Evolutionary conservation across 140 eudicot genomes (phyloP).

Genomic region (Anethum foeniculum): DNA sequence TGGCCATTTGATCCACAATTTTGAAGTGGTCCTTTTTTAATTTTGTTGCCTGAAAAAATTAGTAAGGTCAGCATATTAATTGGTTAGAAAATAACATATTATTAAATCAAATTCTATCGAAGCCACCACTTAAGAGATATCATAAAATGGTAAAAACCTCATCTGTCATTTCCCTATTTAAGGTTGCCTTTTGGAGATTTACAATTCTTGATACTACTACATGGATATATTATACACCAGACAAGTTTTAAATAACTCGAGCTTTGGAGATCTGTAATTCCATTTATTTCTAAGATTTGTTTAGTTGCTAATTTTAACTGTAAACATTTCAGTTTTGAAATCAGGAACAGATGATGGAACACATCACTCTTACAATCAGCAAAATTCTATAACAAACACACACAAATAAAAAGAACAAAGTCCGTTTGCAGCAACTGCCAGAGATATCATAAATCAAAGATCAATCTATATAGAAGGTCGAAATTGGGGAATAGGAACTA

Average conservation of each 20-base stretch:
- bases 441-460: background rate
- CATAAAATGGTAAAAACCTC: background rate
- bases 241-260: background rate
- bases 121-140: background rate
- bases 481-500: background rate
- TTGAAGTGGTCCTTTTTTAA: background rate
- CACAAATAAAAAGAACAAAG: background rate
- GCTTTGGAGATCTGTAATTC: background rate
- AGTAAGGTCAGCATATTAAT: background rate
- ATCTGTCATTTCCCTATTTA: background rate
- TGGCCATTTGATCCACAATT: slow-evolving; percentile 19
- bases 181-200: background rate
- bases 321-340: background rate
- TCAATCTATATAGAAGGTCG: background rate
- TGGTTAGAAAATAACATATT: background rate
- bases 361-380: background rate
- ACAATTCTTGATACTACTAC: background rate
- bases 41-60: background rate
- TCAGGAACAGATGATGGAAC: background rate
- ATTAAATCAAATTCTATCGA: background rate
- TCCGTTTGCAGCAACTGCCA: background rate
- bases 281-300: background rate
- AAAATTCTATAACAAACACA: no score
- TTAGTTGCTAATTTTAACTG: background rate
- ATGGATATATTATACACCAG: background rate